A percentile compares a stretch with the other conserved stretches of the same genome.
Evolutionary conservation across 1,284 basidiomycete genomes (phyloP).

Genomic region (Neotropicomus parvogracilis): DNA sequence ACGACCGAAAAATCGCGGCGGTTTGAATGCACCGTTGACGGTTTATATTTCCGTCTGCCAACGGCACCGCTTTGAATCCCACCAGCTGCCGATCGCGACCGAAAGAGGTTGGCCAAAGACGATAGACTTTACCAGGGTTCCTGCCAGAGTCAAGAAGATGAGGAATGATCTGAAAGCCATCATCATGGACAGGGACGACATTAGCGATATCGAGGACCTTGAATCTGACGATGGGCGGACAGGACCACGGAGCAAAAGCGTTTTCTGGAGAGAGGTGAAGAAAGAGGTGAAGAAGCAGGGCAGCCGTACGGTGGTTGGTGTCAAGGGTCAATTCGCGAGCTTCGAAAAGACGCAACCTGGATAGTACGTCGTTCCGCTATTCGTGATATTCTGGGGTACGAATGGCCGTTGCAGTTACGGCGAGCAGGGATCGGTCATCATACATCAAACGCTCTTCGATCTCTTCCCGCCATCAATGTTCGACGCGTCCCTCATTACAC

Average conservation of each 20-base stretch:
- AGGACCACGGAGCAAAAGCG: slow-evolving; percentile 47
- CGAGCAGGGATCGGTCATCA: slow-evolving; percentile 72
- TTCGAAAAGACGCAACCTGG: slow-evolving; percentile 78
- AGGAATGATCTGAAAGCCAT: slow-evolving; percentile 45
- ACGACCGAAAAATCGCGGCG: slow-evolving; percentile 65
- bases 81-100: slow-evolving; percentile 66
- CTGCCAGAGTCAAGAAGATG: slow-evolving; percentile 50
- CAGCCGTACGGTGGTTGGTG: slow-evolving; percentile 57
- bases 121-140: slow-evolving; percentile 60
- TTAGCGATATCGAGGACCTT: slow-evolving; percentile 27
- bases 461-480: slow-evolving; percentile 65
- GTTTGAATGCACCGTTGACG: slow-evolving; percentile 60
- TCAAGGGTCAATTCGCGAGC: slow-evolving; percentile 67
- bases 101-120: slow-evolving; percentile 68
- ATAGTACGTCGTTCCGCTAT: slow-evolving; percentile 55
- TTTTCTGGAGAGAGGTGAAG: slow-evolving; percentile 67
- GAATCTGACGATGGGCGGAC: slow-evolving; percentile 12
- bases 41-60: slow-evolving; percentile 67
- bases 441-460: slow-evolving; percentile 69
- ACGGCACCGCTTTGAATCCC: slow-evolving; percentile 69
- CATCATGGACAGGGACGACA: slow-evolving; percentile 43
- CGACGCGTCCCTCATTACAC: slow-evolving; percentile 48
- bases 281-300: slow-evolving; percentile 61
- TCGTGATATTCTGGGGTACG: not conserved
- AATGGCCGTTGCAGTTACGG: slow-evolving; percentile 55